Base-by-base conservation (phyloP, 2,329 filamentous ascomycete genomes). In the Fusarium multiceps region DNA sequence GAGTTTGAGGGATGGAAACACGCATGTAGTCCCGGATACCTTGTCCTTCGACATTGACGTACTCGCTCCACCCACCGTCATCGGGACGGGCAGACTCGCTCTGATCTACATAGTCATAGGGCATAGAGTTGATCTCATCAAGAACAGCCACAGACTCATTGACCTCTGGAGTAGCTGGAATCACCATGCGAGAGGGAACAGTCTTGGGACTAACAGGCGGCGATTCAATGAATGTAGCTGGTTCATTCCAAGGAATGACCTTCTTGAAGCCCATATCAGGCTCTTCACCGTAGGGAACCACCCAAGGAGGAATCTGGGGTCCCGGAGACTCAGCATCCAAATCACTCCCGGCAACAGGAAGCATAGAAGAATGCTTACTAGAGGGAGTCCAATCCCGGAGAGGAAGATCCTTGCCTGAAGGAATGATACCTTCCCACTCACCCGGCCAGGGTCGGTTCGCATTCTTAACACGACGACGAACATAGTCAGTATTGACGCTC, bases 201-300 rank as follows among this genome's bases (percentile, higher is more conserved):
- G 28, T 55, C 13, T 7, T 42, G 0, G 63, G 64, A 10, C 57
- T 63, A 4, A 41, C 11, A 8, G 49, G 40, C 3, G 34, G 48
- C 6, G 49, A 41, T 0, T 20, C 16, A 4, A 45, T 11, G 3
- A 21, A 6, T 10, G 16, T 43, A 21, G 64, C n/a, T 12, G 13
- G 30, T 12, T 12, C 13, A 7, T 50, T 18, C 59, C 59, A 64
- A 13, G 47, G 18, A 6, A 59, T 40, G 0, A 51, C 28, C 5
- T 40, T 21, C 43, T 50, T 37, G 0, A 37, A 64, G 2, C 46
- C 18, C 27, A 67, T 47, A 7, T 55, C 43, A 9, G 57, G 47
- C 6, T 68, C 64, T 4, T 67, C 10, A 0, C 42, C 57, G 9
- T 57, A 41, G 3, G 57, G 51, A 18, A 54, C 25, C 4, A 23